Evolutionary conservation across 176 grass and related monocot species (phyloP), one percentile per base, ranked within the genome.

Genomic region (Aegilops sharonensis): DNA sequence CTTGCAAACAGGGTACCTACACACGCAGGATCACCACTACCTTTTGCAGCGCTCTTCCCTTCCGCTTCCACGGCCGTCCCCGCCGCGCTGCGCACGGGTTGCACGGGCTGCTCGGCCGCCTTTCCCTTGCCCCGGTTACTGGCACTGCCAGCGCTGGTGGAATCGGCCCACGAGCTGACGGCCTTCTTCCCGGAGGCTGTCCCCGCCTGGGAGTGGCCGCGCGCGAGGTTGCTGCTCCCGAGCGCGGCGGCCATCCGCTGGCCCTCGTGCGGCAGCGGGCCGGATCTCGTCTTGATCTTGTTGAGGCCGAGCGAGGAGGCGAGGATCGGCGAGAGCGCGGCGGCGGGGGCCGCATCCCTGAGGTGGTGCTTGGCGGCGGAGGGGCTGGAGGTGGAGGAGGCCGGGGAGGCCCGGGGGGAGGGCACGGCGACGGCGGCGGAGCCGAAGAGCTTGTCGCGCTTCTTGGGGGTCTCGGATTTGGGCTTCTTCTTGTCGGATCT

Each of bases 201-300:
- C 31, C 84, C 85, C 13, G 78, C 65, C 77, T 87, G 87, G 14
- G 79, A 70, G 87, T 94, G 92, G 10, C 87, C 89, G 39, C 92
- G 85, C 4, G 97, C 94, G 63, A 99, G 91, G 75, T 99, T 99
- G 64, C 97, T 99, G 64, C 72, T 87, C 50, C 94, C 97, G 20
- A 99, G 88, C 54, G 87, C 82, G 18, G 94, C 92, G 67, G 68
- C 91, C 88, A 91, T 89, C 90, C 89, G 89, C 62, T 90, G 88
- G 62, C 92, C 94, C 81, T 99, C 97, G 92, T 94, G 97, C 72
- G 94, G 97, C 85, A 99, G 90, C 72, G 97, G 97, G 21, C 97
- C 94, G 77, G 97, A 99, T 97, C 97, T 99, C 87, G 97, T 99
- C 94, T 99, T 99, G 89, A 99, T 99, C 94, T 91, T 91, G 85